Conservation (phyloP, 2,329 filamentous ascomycete genomes). For the Penicillium olsonii region DNA sequence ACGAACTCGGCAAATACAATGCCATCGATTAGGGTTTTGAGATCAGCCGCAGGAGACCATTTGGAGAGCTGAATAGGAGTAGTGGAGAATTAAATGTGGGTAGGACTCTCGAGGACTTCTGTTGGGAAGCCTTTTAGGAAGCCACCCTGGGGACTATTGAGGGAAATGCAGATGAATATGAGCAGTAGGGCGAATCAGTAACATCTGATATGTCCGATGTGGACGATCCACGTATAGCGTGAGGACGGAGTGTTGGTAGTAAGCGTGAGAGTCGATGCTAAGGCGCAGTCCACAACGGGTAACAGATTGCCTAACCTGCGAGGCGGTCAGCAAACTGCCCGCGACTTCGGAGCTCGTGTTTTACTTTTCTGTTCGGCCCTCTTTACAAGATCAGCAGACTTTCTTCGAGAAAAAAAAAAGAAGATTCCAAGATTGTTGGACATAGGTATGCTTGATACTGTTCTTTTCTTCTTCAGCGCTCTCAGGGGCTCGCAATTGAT, state of each 20-base stretch:
- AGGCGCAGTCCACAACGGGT: background rate
- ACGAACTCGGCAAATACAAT: background rate
- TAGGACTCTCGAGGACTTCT: background rate
- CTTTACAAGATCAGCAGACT: background rate
- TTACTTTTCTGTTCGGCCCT: background rate
- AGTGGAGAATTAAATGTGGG: background rate
- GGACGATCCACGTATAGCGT: background rate
- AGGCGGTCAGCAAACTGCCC: background rate
- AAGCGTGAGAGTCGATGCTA: no score
- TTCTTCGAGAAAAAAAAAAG: background rate
- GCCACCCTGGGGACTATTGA: background rate
- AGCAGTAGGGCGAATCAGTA: background rate
- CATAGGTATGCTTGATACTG: background rate
- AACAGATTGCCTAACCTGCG: background rate
- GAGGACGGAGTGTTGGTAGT: no score
- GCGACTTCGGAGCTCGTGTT: conserved; percentile 16
- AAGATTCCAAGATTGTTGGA: background rate
- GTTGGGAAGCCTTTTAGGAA: background rate
- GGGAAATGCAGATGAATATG: background rate
- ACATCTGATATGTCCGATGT: background rate
- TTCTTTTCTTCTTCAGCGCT: background rate
- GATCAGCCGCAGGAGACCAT: background rate
- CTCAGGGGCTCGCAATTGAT: background rate
- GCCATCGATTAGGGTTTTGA: background rate
- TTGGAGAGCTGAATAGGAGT: background rate